Evolutionary conservation across 805 yeast genomes (phyloP), one percentile per base, ranked within the genome.

Genomic region (Ogataea trehalophila): DNA sequence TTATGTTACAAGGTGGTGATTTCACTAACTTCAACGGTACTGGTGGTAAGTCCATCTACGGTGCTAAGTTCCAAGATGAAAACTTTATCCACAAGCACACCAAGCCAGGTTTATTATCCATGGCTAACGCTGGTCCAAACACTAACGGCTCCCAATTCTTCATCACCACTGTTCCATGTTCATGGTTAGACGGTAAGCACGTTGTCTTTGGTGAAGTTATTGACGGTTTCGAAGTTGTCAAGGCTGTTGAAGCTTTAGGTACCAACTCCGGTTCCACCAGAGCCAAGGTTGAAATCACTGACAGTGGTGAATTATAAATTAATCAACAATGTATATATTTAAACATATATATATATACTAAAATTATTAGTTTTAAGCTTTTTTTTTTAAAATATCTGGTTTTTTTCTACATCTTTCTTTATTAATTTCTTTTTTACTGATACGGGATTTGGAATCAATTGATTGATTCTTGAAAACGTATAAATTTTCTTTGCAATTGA

Each of bases 1-100:
- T 91, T 78, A 91, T 91, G 98, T 77, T 92, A 68, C 98, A 91
- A 79, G 97, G 91, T 68, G 92, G 92, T 76, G 94, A 86, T 72
- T 83, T 86, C 73, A 85, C 89, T 66, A 71, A 75, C 72, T 85
- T 87, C 70, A 83, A 87, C 69, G 97, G 98, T 59, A 82, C 86
- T 60, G 98, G 98, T 68, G 98, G 98, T 68, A 83, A 82, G 70
- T 84, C 90, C 42, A 85, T 85, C 70, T 85, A 85, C 69, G 94
- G 92, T 60, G 73, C 72, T 57, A 81, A 79, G 58, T 68, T 67
- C 52, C 60, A 70, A 33, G 84, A 80, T 52, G 84, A 81, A 72
- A 84, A 86, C 77, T 87, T 87, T 65, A 57, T 69, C 57, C 79
- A 80, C 74, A 83, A 68, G 59, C 96, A 88, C 78, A 80, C 77